A percentile compares a stretch with the other conserved stretches of the same genome.
Conservation (phyloP, 305 asterid species). For the Fraxinus floribunda region DNA sequence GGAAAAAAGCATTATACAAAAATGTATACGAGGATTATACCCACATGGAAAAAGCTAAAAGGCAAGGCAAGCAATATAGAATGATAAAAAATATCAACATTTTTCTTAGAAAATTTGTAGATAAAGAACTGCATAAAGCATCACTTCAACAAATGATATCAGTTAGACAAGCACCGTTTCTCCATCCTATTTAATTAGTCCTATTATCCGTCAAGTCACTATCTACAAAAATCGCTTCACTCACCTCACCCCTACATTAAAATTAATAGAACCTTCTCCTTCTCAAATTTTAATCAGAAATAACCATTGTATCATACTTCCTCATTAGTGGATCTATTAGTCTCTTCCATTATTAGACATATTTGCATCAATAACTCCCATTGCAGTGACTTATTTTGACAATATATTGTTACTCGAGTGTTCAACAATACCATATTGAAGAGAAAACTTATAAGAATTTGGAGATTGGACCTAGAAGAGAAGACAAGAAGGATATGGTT, state of each 20-base stretch:
- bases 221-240: not conserved
- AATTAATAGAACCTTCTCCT: not conserved
- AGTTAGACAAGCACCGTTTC: not conserved
- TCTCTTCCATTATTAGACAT: not conserved
- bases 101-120: not conserved
- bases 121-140: not conserved
- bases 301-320: not conserved
- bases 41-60: conserved; percentile 12
- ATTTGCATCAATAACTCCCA: not conserved
- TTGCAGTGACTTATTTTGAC: not conserved
- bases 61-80: conserved; percentile 1
- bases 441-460: conserved; percentile 4
- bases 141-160: not conserved
- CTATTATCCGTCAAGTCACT: not conserved
- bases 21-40: not conserved
- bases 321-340: not conserved
- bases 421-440: not conserved
- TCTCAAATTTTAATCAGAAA: not conserved
- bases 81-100: not conserved
- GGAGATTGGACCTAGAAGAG: conserved; percentile 19
- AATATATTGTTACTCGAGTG: not conserved
- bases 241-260: not conserved
- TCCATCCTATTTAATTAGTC: not conserved
- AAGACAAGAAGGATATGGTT: conserved; percentile 2
- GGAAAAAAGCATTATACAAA: not conserved